Evolutionary conservation across 495 filamentous ascomycete genomes (phyloP), one percentile per base, ranked within the genome.

Genomic region (Darksidea phi): DNA sequence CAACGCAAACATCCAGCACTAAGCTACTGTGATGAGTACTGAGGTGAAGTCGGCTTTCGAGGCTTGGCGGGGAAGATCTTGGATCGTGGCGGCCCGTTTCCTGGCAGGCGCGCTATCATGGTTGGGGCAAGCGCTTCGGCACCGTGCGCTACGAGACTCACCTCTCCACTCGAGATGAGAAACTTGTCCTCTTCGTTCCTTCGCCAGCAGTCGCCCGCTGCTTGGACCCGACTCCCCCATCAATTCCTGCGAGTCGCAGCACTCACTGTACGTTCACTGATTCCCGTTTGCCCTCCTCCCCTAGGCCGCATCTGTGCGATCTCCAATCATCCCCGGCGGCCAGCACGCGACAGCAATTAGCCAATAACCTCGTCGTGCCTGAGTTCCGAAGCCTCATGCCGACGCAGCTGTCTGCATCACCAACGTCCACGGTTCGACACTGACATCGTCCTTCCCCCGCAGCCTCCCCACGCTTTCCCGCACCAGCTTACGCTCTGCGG

Each of bases 331-430:
- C 49, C 61, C 52, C 45, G 51, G 52, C 51, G 36, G 50, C 42
- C 48, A 53, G 66, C 60, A 68, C 60, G 66, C 66, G 61, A 68
- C 66, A 64, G 48, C 42, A 45, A 7, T 15, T 26, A 51, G 42
- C 59, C 64, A 67, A 59, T 59, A 54, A 38, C 11, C 34, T 53
- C 24, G 36, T 54, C 32, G 59, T 63, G 59, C 64, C 64, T 67
- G 59, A 36, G 45, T 25, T 49, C 18, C 20, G 26, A 53, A 45
- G 46, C 13, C 28, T 38, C 34, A 45, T 32, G 38, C 60, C 15
- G 10, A 37, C 61, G 54, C 54, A 47, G 54, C 62, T 32, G 59
- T 42, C 58, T 55, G 51, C 59, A 50, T 43, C 41, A 23, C 17
- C 34, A 46, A 11, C n/a, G 3, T 21, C 50, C 21, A 25, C 38